phyloP scores from a whole-genome alignment of 805 yeast species.

The Cyberlindnera maclurae region DNA sequence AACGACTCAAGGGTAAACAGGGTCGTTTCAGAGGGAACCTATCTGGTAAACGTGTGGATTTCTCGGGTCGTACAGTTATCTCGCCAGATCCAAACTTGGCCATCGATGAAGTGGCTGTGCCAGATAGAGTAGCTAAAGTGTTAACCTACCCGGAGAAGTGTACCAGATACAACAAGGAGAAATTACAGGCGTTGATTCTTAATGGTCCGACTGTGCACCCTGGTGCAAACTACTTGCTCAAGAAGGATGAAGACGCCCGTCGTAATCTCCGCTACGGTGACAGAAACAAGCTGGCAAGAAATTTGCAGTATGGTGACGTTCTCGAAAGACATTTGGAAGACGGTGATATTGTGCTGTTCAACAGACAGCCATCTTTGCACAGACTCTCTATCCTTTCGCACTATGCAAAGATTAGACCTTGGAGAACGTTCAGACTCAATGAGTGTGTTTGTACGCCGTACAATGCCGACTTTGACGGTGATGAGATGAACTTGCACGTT shows the following conservation, averaged over 20 bases:
- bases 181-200: slow-evolving; percentile 63
- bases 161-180: slow-evolving; percentile 76
- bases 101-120: slow-evolving; percentile 97
- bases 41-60: slow-evolving; percentile 98
- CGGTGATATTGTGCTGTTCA: slow-evolving; percentile 92
- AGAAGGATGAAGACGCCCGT: slow-evolving; percentile 77
- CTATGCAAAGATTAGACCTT: slow-evolving; percentile 92
- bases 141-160: slow-evolving; percentile 94
- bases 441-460: slow-evolving; percentile 99
- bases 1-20: slow-evolving; percentile 95
- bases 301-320: slow-evolving; percentile 78
- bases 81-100: slow-evolving; percentile 96
- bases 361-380: slow-evolving; percentile 97
- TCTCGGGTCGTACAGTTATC: slow-evolving; percentile 95
- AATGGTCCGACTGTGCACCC: slow-evolving; percentile 91
- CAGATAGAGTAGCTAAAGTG: slow-evolving; percentile 92
- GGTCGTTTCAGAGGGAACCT: slow-evolving; percentile 98
- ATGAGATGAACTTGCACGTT: slow-evolving; percentile 97
- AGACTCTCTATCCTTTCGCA: slow-evolving; percentile 90
- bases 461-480: slow-evolving; percentile 99
- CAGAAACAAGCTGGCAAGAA: slow-evolving; percentile 65
- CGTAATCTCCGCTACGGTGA: slow-evolving; percentile 89
- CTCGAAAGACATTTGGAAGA: slow-evolving; percentile 97
- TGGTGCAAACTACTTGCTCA: slow-evolving; percentile 89
- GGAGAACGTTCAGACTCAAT: slow-evolving; percentile 95